These are phyloP conservation scores for Xylaria grammica DNA, from an alignment of 495 filamentous ascomycete species.

Conservation along the genomic window DNA sequence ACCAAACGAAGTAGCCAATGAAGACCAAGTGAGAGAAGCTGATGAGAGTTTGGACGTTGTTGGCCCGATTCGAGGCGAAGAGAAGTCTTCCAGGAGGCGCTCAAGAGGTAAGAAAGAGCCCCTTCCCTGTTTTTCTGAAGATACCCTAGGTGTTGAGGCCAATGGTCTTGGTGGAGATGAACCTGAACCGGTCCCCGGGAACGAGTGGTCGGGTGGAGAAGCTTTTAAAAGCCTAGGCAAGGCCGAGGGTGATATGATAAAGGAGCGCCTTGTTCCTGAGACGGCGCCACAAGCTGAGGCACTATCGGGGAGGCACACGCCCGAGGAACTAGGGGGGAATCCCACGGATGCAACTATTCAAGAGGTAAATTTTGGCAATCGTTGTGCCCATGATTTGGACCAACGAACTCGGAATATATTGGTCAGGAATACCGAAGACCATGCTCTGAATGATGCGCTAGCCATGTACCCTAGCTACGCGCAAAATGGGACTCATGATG, in stretches of 20 bases:
- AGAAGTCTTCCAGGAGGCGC: conserved; percentile 37
- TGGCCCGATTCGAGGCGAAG: conserved; percentile 42
- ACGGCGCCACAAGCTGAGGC: neutral
- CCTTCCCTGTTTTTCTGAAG: conserved; percentile 35
- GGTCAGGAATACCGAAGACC: neutral
- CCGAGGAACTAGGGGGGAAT: neutral
- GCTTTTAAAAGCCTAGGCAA: neutral
- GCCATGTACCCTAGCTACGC: neutral
- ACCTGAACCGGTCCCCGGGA: conserved; percentile 28
- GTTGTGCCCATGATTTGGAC: neutral
- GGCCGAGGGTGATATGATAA: neutral
- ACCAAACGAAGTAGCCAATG: conserved; percentile 22
- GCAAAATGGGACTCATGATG: neutral
- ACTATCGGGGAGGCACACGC: neutral
- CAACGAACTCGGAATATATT: neutral
- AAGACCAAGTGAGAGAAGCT: conserved; percentile 28
- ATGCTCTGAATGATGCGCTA: neutral
- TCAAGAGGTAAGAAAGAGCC: conserved; percentile 47
- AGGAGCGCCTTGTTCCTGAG: neutral
- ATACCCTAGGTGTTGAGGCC: conserved; percentile 37
- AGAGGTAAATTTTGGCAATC: neutral
- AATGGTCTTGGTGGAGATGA: conserved; percentile 32
- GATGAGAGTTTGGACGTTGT: conserved; percentile 44
- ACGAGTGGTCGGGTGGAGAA: conserved; percentile 20
- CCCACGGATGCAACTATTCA: neutral